Evolutionary conservation across 305 asterid species (phyloP).

Genomic region (Andrographis paniculata): DNA sequence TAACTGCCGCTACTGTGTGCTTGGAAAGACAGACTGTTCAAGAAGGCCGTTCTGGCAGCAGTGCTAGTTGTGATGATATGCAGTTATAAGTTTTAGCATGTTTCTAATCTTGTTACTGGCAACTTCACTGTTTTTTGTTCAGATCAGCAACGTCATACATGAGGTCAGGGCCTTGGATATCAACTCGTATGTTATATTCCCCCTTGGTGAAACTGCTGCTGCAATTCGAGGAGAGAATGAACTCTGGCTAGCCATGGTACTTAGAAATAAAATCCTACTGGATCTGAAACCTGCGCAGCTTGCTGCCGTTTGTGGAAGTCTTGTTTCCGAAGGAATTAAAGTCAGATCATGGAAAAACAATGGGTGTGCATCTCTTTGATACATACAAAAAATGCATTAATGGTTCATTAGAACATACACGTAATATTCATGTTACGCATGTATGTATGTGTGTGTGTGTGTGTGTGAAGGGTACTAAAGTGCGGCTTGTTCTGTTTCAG

Average conservation of each 20-base stretch:
- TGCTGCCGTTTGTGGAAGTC: conserved; percentile 91
- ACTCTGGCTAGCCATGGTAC: conserved; percentile 96
- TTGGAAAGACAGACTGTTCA: no score
- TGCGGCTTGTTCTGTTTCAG: conserved; percentile 30
- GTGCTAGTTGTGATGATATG: no score
- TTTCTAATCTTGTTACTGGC: conserved; percentile 12
- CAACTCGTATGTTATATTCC: conserved; percentile 71
- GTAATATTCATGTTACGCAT: no score
- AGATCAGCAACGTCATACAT: conserved; percentile 95
- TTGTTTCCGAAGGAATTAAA: conserved; percentile 94
- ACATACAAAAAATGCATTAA: no score
- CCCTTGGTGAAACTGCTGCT: conserved; percentile 98
- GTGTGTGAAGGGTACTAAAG: no score
- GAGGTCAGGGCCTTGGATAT: conserved; percentile 95
- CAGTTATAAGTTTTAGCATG: conserved; percentile 13
- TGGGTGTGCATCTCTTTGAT: conserved; percentile 32
- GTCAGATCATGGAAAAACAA: conserved; percentile 86
- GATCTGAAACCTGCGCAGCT: conserved; percentile 93
- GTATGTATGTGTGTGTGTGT: no score
- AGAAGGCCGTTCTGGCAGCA: no score
- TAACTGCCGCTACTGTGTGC: no score
- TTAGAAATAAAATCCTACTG: conserved; percentile 71
- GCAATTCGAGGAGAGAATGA: conserved; percentile 98
- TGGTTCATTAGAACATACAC: no score
- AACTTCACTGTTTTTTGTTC: no score